Evolutionary conservation across 106 monocot species (phyloP).

Genomic region (Agapanthus africanus): DNA sequence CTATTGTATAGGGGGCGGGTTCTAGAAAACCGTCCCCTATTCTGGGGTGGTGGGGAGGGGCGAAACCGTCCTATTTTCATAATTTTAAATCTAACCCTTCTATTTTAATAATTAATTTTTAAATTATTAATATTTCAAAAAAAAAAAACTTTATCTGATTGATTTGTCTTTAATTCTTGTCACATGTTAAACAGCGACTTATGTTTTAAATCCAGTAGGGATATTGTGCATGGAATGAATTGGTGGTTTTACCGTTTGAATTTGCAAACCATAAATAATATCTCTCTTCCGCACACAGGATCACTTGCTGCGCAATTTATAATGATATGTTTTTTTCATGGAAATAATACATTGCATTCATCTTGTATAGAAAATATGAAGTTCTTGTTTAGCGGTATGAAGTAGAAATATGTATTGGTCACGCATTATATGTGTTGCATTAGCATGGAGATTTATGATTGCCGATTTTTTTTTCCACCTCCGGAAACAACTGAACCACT

Average conservation of each 20-base stretch:
- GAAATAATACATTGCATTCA: neutral
- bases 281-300: neutral
- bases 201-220: neutral
- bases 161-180: constrained; percentile 5
- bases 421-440: neutral
- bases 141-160: too few species aligned
- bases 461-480: too few species aligned
- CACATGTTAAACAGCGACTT: too few species aligned
- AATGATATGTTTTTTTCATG: constrained; percentile 1
- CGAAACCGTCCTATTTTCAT: too few species aligned
- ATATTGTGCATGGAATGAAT: neutral
- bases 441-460: neutral
- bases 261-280: neutral
- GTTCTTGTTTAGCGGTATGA: neutral
- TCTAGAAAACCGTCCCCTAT: too few species aligned
- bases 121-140: too few species aligned
- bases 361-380: neutral
- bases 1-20: too few species aligned
- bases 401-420: neutral
- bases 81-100: too few species aligned
- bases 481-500: too few species aligned
- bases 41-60: too few species aligned
- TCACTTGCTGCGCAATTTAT: neutral
- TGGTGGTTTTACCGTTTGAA: constrained; percentile 2
- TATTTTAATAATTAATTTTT: too few species aligned